A percentile compares a stretch with the other conserved stretches of the same genome.
phyloP scores from a whole-genome alignment of 805 yeast genomes.

The Torulaspora microellipsoides region DNA sequence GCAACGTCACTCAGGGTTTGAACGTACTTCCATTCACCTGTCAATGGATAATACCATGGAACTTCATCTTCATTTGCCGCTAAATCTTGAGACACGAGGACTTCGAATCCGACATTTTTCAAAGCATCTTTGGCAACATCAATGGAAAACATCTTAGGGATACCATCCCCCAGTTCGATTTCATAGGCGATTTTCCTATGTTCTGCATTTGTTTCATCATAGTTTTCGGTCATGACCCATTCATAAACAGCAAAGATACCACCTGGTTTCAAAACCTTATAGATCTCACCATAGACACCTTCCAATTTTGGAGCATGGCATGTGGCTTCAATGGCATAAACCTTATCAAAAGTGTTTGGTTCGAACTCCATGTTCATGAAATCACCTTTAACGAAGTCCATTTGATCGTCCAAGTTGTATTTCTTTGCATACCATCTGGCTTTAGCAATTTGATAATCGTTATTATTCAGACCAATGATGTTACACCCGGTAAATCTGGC shows the following conservation, averaged over 20 bases:
- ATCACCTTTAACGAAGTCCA: slow-evolving; percentile 91
- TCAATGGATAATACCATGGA: slow-evolving; percentile 97
- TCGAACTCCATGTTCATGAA: slow-evolving; percentile 98
- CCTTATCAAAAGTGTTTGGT: slow-evolving; percentile 87
- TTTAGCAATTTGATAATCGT: slow-evolving; percentile 93
- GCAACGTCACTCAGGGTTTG: slow-evolving; percentile 73
- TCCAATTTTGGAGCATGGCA: slow-evolving; percentile 96
- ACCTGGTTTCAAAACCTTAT: slow-evolving; percentile 94
- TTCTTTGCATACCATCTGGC: slow-evolving; percentile 76
- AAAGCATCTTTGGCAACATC: slow-evolving; percentile 87
- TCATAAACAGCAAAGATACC: slow-evolving; percentile 97
- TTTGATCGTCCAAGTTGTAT: slow-evolving; percentile 62
- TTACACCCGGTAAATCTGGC: slow-evolving; percentile 83
- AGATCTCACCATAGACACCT: slow-evolving; percentile 93
- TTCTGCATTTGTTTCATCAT: slow-evolving; percentile 79
- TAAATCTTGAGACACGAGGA: slow-evolving; percentile 70
- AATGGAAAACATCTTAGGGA: slow-evolving; percentile 89
- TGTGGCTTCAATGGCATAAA: slow-evolving; percentile 97
- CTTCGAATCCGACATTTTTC: slow-evolving; percentile 79
- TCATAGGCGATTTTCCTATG: slow-evolving; percentile 96
- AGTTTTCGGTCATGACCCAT: slow-evolving; percentile 97
- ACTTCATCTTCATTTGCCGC: slow-evolving; percentile 77
- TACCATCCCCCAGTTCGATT: slow-evolving; percentile 97
- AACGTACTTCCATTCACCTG: slow-evolving; percentile 88
- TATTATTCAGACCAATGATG: slow-evolving; percentile 89